Evolutionary conservation across 805 yeast species (phyloP), one percentile per base, ranked within the genome.

Genomic region (Clavispora phyllophila): DNA sequence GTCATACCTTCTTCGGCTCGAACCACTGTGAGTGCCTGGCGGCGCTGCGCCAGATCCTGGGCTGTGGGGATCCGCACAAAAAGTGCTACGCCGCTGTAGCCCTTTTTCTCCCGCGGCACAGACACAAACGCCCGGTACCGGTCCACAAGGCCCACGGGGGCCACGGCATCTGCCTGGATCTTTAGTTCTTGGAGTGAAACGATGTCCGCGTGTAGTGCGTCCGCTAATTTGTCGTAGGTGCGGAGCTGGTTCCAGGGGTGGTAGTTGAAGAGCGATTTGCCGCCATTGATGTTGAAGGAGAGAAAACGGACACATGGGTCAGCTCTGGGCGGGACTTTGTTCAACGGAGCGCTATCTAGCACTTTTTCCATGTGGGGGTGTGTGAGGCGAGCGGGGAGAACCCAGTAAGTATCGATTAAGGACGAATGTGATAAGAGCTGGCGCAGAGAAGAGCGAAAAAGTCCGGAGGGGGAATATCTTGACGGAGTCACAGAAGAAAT

Each of bases 1-100:
- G 96, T 84, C 7, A 93, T 68, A 0, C 99, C 99, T 61, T 91
- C 96, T 57, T 93, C 98, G 0, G 90, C 96, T 49, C 76, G 79
- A 3, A 75, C 39, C 1, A 88, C 87, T 2, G 71, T 63, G 20
- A 89, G 57, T 2, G 72, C 58, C 15, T 58, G 56, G 40, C 53
- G 58, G 15, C 59, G 51, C 1, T 24, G 33, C 1, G 61, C 56
- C 0, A 75, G 60, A 20, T 82, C 85, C 9, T 60, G 61, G 0
- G 61, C 63, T 1, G 56, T 52, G 1, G 83, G 79, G 3, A 68
- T 61, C 37, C 89, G 65, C 2, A 87, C 73, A 63, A 87, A 91
- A 3, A 91, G 76, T 0, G 90, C 95, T 1, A 91, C 97, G 0
- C 99, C 99, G 43, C 91, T 78, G 59, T 93, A 93, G 0, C 98